phyloP scores from a whole-genome alignment of 2,329 filamentous ascomycete genomes.

The Penicillium corylophilum region DNA sequence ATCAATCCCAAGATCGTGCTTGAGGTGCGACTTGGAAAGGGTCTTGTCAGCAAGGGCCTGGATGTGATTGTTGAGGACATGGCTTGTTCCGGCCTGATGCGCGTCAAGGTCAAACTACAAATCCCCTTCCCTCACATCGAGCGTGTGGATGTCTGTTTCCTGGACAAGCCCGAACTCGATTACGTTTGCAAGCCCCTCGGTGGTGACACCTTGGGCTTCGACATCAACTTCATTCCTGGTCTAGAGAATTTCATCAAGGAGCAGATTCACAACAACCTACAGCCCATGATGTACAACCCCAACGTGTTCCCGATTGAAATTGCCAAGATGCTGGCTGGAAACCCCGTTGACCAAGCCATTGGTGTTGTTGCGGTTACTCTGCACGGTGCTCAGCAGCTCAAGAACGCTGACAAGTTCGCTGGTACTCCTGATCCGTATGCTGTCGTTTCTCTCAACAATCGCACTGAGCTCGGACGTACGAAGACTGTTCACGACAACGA shows the following conservation, averaged over 20 bases:
- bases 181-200: slow-evolving; percentile 98
- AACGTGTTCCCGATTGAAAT: slow-evolving; percentile 99
- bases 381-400: slow-evolving; percentile 86
- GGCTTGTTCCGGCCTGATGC: slow-evolving; percentile 92
- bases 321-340: slow-evolving; percentile 95
- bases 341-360: slow-evolving; percentile 90
- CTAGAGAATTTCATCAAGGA: slow-evolving; percentile 92
- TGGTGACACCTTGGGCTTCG: slow-evolving; percentile 92
- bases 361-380: slow-evolving; percentile 90
- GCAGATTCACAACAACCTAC: slow-evolving; percentile 89
- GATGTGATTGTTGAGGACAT: slow-evolving; percentile 98
- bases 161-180: slow-evolving; percentile 84
- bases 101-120: slow-evolving; percentile 95
- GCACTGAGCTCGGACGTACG: slow-evolving; percentile 78
- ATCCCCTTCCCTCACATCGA: slow-evolving; percentile 95
- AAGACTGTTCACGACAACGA: slow-evolving; percentile 82
- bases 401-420: slow-evolving; percentile 91
- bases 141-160: slow-evolving; percentile 89
- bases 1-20: slow-evolving; percentile 95
- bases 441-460: slow-evolving; percentile 78
- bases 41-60: slow-evolving; percentile 92
- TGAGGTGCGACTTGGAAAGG: slow-evolving; percentile 92
- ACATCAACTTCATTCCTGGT: slow-evolving; percentile 98
- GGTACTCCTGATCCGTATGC: slow-evolving; percentile 90
- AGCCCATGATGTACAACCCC: slow-evolving; percentile 96